Conservation (phyloP, 177 flowering plant species). For the Tripterygium wilfordii region DNA sequence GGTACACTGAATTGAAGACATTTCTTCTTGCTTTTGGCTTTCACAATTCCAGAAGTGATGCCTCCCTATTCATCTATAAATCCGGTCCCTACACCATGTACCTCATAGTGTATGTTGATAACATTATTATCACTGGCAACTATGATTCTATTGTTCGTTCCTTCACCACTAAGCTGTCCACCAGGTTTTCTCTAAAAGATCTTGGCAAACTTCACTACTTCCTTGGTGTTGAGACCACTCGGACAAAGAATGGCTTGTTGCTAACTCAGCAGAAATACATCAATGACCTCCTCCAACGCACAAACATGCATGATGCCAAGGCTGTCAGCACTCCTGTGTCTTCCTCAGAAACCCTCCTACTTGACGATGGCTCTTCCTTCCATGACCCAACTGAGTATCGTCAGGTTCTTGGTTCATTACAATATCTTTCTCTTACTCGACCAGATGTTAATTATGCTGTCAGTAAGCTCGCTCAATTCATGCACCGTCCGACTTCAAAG, state of each 20-base stretch:
- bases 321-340: neutral
- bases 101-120: slow-evolving; percentile 4
- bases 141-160: neutral
- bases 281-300: neutral
- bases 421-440: slow-evolving; percentile 3
- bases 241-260: neutral
- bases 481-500: slow-evolving; percentile 5
- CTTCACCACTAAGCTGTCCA: neutral
- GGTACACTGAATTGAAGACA: too few species aligned
- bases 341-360: neutral
- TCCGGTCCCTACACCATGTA: neutral
- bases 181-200: slow-evolving; percentile 5
- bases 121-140: slow-evolving; percentile 1
- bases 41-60: neutral
- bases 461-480: slow-evolving; percentile 9
- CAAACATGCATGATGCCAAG: neutral
- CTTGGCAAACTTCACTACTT: neutral
- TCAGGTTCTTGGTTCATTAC: slow-evolving; percentile 1
- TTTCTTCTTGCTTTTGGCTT: slow-evolving; percentile 31
- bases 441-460: slow-evolving; percentile 10
- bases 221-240: slow-evolving; percentile 4
- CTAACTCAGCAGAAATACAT: slow-evolving; percentile 9
- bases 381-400: neutral
- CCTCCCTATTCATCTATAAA: slow-evolving; percentile 3
- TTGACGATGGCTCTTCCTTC: neutral